These are phyloP conservation scores for Pyrenophora teres DNA, from an alignment of 2,329 filamentous ascomycete species.

Conservation along the genomic window DNA sequence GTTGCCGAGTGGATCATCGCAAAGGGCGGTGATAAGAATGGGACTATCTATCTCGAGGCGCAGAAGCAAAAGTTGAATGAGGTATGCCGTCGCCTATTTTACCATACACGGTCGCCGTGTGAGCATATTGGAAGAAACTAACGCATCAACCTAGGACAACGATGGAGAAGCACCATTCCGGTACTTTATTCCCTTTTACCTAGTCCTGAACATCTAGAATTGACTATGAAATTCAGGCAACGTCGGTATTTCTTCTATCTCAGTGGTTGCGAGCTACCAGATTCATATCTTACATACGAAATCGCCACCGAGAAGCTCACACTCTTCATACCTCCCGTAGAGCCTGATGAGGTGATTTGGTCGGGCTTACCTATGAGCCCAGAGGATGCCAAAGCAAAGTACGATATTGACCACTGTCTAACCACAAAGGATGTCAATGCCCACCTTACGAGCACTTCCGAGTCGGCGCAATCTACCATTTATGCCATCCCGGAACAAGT, in stretches of 20 bases:
- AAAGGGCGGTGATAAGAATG: conserved; percentile 66
- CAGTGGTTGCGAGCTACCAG: conserved; percentile 80
- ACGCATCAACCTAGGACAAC: conserved; percentile 64
- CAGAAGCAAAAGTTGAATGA: conserved; percentile 81
- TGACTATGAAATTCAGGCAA: conserved; percentile 60
- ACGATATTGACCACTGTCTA: conserved; percentile 69
- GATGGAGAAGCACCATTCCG: conserved; percentile 82
- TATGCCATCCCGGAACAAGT: conserved; percentile 82
- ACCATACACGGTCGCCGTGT: too few relatives aligned
- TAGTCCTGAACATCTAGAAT: not conserved
- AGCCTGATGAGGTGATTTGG: conserved; percentile 92
- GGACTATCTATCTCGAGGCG: conserved; percentile 86
- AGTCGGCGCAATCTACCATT: conserved; percentile 57
- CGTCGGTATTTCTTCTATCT: conserved; percentile 95
- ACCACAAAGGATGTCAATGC: conserved; percentile 75
- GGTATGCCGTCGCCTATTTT: conserved; percentile 28
- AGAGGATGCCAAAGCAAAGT: conserved; percentile 74
- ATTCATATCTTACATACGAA: conserved; percentile 82
- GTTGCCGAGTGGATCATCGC: conserved; percentile 79
- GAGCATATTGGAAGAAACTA: not conserved
- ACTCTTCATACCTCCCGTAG: conserved; percentile 87
- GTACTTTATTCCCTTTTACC: conserved; percentile 50
- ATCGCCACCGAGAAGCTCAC: conserved; percentile 73
- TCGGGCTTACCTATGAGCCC: conserved; percentile 80
- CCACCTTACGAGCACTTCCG: conserved; percentile 63